These are phyloP conservation scores for Talaromyces nanjingensis DNA, from an alignment of 495 filamentous ascomycete species.

Conservation along the genomic window DNA sequence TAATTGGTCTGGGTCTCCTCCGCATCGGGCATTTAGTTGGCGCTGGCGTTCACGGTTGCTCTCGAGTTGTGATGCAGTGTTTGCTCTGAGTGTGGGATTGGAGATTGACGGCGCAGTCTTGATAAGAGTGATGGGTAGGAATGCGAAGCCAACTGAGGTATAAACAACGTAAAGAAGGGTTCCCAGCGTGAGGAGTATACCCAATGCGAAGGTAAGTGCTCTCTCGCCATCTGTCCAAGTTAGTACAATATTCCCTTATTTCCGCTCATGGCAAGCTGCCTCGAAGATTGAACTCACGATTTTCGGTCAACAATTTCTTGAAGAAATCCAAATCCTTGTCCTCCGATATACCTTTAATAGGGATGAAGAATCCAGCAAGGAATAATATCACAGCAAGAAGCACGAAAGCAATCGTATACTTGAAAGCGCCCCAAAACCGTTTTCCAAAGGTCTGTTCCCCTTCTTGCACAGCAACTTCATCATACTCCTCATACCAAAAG, in stretches of 20 bases:
- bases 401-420: conserved; percentile 85
- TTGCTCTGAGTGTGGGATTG: conserved; percentile 63
- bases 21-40: conserved; percentile 80
- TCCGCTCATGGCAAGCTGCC: neutral
- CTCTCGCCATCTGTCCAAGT: conserved; percentile 70
- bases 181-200: conserved; percentile 77
- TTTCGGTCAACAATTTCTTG: conserved; percentile 72
- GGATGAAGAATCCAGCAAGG: conserved; percentile 88
- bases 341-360: conserved; percentile 55
- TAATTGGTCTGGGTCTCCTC: conserved; percentile 65
- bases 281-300: conserved; percentile 48
- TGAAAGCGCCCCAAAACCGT: conserved; percentile 73
- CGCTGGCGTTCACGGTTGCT: conserved; percentile 85
- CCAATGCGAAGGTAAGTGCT: conserved; percentile 80
- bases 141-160: conserved; percentile 79
- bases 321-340: conserved; percentile 83
- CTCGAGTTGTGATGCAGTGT: conserved; percentile 71
- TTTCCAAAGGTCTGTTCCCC: conserved; percentile 62
- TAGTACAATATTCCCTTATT: conserved; percentile 7
- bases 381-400: conserved; percentile 75
- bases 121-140: conserved; percentile 83
- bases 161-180: conserved; percentile 81
- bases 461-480: conserved; percentile 72
- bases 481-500: conserved; percentile 97
- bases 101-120: conserved; percentile 82